Percentiles rank a stretch among this genome's conserved stretches.
These are phyloP conservation scores for Cladosporium sp. DNA, from an alignment of 2,329 filamentous ascomycete species.

Conservation along the genomic window DNA sequence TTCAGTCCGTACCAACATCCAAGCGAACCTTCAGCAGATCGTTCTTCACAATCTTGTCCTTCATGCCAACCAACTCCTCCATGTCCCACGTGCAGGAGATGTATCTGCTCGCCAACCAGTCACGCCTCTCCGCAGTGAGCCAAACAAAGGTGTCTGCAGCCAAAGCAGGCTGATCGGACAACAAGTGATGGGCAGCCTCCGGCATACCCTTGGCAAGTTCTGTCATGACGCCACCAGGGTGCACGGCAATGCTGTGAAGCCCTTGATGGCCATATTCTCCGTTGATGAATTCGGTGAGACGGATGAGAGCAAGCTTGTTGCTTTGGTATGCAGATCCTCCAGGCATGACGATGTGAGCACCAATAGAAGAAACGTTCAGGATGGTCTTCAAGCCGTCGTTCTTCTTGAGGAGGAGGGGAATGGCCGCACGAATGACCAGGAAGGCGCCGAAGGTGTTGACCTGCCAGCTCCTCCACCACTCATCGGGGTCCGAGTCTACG, in stretches of 20 bases:
- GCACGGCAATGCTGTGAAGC: conserved; percentile 39
- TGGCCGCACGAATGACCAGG: conserved; percentile 36
- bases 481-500: conserved; percentile 28
- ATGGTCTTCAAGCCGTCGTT: conserved; percentile 36
- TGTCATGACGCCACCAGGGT: conserved; percentile 46
- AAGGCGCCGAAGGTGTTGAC: conserved; percentile 49
- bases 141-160: conserved; percentile 32
- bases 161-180: conserved; percentile 30
- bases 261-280: conserved; percentile 43
- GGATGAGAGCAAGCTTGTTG: conserved; percentile 43
- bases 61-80: conserved; percentile 32
- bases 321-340: conserved; percentile 43
- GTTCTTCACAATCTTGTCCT: conserved; percentile 31
- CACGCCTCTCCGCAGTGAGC: conserved; percentile 31
- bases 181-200: conserved; percentile 17
- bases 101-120: conserved; percentile 38
- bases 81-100: conserved; percentile 38
- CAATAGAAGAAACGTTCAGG: conserved; percentile 41
- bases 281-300: conserved; percentile 44
- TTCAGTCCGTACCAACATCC: conserved; percentile 18
- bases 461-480: conserved; percentile 48
- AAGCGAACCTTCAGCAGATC: conserved; percentile 34
- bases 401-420: conserved; percentile 40
- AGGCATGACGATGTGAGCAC: conserved; percentile 30
- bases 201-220: conserved; percentile 41